Evolutionary conservation across 768 basidiomycete genomes (phyloP), one percentile per base, ranked within the genome.

Genomic region (Amanita muscaria): DNA sequence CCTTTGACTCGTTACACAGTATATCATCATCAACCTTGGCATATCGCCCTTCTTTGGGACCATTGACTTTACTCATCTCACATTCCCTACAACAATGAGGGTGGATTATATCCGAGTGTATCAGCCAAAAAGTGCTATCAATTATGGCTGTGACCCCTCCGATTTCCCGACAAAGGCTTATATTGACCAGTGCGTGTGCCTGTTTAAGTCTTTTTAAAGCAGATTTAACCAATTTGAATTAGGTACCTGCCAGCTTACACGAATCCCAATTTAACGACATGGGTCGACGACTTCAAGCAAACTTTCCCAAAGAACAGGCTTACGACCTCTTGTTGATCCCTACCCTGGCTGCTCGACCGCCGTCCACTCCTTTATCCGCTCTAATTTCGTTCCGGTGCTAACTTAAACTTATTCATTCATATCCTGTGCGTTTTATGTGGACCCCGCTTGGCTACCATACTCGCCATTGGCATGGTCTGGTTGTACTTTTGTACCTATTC

Each of bases 71-170:
- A 62, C 73, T 14, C 68, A 83, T 47, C 65, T 94, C 16, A 66
- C 64, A 14, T 91, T 88, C 65, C 90, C 91, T 6, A 61, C 80
- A 3, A 66, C 56, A 2, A 81, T 96, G 87, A 69, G 66, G 38
- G 68, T 94, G 32, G 89, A 96, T 58, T 96, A 83, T 66, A 78
- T 97, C 44, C 78, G 93, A 18, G 87, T 98, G 6, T 98, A 96
- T 62, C 93, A 96, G 58, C 77, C 77, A 2, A 66, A 72, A 55
- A 61, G 76, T 49, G 58, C 71, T 23, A 69, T 77, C 46, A 93
- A 91, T 58, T 71, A 89, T 41, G 91, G 92, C 12, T 97, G 92
- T 57, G 81, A 87, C 57, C 92, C 92, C 10, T 56, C 64, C 35
- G 73, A 77, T 34, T 84, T 75, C 59, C 92, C 94, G 1, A 97